Evolutionary conservation across 78 protist genomes (phyloP).

Genomic region (Monosiga brevicollis): DNA sequence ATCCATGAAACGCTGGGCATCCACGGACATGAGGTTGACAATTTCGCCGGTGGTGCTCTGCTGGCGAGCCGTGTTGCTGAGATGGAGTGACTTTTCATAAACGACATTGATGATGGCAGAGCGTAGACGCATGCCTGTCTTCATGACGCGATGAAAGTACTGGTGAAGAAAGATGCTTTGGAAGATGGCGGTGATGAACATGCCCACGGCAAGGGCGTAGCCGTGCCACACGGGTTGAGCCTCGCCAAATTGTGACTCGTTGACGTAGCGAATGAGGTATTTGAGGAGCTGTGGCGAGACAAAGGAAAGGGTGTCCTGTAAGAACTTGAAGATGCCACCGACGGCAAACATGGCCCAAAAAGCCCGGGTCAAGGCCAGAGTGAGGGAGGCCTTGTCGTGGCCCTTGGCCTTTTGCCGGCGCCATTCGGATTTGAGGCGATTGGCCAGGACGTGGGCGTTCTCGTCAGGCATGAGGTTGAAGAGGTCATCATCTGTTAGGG

Average conservation of each 20-base stretch:
- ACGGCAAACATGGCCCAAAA: background rate
- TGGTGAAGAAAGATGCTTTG: constrained; percentile 22
- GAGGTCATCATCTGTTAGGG: background rate
- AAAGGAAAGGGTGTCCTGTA: constrained; percentile 17
- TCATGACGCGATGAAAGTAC: constrained; percentile 31
- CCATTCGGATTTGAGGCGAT: background rate
- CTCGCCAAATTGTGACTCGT: background rate
- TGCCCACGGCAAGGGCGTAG: background rate
- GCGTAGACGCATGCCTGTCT: constrained; percentile 28
- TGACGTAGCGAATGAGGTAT: background rate
- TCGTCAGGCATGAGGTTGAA: background rate
- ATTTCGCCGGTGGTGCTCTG: constrained; percentile 46
- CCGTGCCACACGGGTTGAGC: background rate
- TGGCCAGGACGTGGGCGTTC: background rate
- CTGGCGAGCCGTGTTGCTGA: constrained; percentile 14
- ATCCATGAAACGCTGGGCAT: constrained; percentile 53
- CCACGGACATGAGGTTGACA: constrained; percentile 64
- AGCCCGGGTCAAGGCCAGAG: background rate
- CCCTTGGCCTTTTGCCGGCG: background rate
- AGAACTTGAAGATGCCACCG: background rate
- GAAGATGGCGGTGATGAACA: constrained; percentile 10
- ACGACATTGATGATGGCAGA: constrained; percentile 18
- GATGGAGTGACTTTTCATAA: constrained; percentile 21
- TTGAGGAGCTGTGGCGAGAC: constrained; percentile 23
- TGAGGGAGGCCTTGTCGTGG: background rate